Percentiles rank a stretch among this genome's conserved stretches.
Evolutionary conservation across 1,139 yeast species (phyloP).

Genomic region (Hansenula sp.): DNA sequence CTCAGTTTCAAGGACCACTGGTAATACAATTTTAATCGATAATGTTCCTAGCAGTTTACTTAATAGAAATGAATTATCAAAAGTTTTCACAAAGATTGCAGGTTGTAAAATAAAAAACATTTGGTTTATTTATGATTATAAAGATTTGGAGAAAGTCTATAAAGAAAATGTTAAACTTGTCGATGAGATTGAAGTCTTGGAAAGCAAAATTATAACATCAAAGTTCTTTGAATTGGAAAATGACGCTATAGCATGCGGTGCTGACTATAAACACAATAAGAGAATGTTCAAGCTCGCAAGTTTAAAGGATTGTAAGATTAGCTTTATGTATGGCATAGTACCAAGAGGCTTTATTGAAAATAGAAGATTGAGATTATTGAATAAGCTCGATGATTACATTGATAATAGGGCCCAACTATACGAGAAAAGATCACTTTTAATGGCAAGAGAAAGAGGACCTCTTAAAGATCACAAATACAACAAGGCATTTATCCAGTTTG

Average conservation of each 20-base stretch:
- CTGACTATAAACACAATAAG: conserved; percentile 4
- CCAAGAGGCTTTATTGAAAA: conserved; percentile 3
- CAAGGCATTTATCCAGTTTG: conserved; percentile 52
- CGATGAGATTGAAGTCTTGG: conserved; percentile 36
- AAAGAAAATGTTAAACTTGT: conserved; percentile 32
- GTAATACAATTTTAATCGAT: conserved; percentile 41
- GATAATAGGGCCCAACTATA: conserved; percentile 6
- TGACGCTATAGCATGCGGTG: conserved; percentile 1
- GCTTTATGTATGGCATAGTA: conserved; percentile 2
- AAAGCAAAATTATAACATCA: conserved; percentile 23
- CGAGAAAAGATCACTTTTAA: conserved; percentile 26
- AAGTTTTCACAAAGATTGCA: conserved; percentile 23
- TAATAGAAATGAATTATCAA: conserved; percentile 30
- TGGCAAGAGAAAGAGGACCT: conserved; percentile 17
- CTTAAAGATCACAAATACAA: conserved; percentile 24
- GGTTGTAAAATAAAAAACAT: conserved; percentile 33
- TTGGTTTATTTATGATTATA: conserved; percentile 49
- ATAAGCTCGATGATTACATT: conserved; percentile 5
- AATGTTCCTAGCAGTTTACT: conserved; percentile 42
- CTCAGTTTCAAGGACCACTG: conserved; percentile 25
- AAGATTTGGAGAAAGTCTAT: conserved; percentile 30
- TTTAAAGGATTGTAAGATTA: conserved; percentile 3
- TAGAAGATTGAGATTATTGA: conserved; percentile 8
- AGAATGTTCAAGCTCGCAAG: conserved; percentile 1
- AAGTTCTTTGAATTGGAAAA: conserved; percentile 10